phyloP scores from a whole-genome alignment of 208 protist genomes.

The Crithidia sp. region DNA sequence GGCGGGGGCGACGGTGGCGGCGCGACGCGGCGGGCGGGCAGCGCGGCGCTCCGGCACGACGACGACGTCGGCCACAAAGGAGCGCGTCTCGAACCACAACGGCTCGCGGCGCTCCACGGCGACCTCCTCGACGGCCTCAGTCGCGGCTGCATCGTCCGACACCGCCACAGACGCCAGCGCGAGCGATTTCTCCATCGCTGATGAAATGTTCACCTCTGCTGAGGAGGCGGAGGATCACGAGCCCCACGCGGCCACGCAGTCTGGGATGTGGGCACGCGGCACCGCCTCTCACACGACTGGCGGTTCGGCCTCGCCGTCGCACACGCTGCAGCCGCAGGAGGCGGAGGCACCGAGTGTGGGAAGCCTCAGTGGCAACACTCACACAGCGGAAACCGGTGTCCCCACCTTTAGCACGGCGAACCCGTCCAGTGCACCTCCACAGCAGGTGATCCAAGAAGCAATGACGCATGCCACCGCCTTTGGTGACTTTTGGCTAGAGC shows the following conservation, averaged over 20 bases:
- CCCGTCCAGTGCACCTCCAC: not conserved
- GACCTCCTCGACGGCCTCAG: slow-evolving; percentile 5
- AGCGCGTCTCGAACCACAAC: slow-evolving; percentile 8
- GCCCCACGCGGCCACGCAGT: not conserved
- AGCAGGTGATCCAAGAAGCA: too few species aligned
- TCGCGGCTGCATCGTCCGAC: slow-evolving; percentile 17
- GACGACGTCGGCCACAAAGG: slow-evolving; percentile 16
- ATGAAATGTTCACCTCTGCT: slow-evolving; percentile 24
- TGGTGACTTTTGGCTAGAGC: slow-evolving; percentile 9
- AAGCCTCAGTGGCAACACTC: not conserved
- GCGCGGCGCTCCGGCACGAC: slow-evolving; percentile 6
- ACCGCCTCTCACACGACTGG: too few species aligned
- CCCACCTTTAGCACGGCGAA: slow-evolving; percentile 3
- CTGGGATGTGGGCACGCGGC: too few species aligned
- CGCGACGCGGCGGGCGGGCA: not conserved
- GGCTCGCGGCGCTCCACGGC: not conserved
- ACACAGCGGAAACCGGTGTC: not conserved
- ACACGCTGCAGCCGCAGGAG: too few species aligned
- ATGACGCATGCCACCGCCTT: not conserved
- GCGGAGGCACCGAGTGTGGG: too few species aligned
- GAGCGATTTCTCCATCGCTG: slow-evolving; percentile 25
- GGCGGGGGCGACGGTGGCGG: not conserved
- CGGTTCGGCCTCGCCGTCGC: too few species aligned
- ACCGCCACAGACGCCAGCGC: slow-evolving; percentile 14
- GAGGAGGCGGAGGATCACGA: slow-evolving; percentile 21